Conservation (phyloP, 345 rosid genomes). For the Brassica juncea region DNA sequence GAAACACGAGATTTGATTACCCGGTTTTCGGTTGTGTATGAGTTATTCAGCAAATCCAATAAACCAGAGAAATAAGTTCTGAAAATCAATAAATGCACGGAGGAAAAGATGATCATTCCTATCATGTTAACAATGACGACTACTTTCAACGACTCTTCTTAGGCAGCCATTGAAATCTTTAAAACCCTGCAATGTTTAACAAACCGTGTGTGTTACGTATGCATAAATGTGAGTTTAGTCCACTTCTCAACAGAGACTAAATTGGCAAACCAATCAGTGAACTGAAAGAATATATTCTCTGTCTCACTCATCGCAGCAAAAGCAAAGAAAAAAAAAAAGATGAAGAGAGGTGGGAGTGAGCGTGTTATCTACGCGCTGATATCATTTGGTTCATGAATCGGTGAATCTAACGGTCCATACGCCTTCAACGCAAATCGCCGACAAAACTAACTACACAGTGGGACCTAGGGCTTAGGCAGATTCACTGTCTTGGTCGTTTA, state of each 20-base stretch:
- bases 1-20: not conserved
- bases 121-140: not conserved
- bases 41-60: not conserved
- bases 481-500: not conserved
- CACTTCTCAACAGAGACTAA: not conserved
- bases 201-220: not conserved
- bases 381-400: not conserved
- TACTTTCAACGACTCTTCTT: not conserved
- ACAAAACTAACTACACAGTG: slow-evolving; percentile 31
- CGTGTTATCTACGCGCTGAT: slow-evolving; percentile 53
- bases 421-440: slow-evolving; percentile 36
- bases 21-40: not conserved
- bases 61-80: not conserved
- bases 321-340: not conserved
- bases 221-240: not conserved
- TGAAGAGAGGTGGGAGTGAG: slow-evolving; percentile 30
- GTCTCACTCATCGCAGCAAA: slow-evolving; percentile 21
- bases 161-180: not conserved
- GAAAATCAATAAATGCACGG: not conserved
- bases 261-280: slow-evolving; percentile 26
- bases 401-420: not conserved
- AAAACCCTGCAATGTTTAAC: not conserved
- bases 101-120: not conserved
- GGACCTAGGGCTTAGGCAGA: slow-evolving; percentile 10
- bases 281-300: slow-evolving; percentile 50